Evolutionary conservation across 2,329 filamentous ascomycete genomes (phyloP).

Genomic region (Aotearoamyces nothofagi): DNA sequence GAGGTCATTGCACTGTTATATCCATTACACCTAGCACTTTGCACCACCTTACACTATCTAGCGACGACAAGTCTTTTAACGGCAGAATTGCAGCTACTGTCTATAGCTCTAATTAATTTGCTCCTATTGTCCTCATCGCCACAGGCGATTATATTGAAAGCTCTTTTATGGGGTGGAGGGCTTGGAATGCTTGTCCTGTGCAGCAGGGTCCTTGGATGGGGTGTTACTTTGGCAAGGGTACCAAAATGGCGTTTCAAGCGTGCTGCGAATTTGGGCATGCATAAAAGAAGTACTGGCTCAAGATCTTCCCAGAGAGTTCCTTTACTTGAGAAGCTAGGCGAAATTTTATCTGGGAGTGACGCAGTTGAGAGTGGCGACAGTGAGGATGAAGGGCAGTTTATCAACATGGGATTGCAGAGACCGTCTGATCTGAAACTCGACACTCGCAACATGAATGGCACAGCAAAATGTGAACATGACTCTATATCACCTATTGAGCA

Average conservation of each 20-base stretch:
- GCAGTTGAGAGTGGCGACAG: constrained; percentile 10
- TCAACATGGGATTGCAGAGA: not conserved
- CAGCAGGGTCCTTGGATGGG: constrained; percentile 63
- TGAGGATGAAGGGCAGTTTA: constrained; percentile 5
- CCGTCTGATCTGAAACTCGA: constrained; percentile 6
- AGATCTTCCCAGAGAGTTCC: constrained; percentile 5
- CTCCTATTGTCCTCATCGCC: constrained; percentile 65
- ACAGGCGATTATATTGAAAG: constrained; percentile 73
- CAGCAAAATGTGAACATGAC: constrained; percentile 9
- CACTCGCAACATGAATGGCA: constrained; percentile 3
- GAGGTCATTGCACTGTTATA: constrained; percentile 44
- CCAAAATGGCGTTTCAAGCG: constrained; percentile 81
- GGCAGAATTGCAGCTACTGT: constrained; percentile 78
- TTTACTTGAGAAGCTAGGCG: constrained; percentile 7
- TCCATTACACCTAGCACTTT: constrained; percentile 67
- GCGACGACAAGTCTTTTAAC: constrained; percentile 80
- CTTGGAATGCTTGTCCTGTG: constrained; percentile 60
- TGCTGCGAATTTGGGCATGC: constrained; percentile 14
- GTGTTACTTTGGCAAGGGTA: constrained; percentile 71
- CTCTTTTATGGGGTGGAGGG: constrained; percentile 74
- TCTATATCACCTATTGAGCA: constrained; percentile 12
- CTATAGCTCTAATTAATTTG: constrained; percentile 68
- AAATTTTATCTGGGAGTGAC: constrained; percentile 9
- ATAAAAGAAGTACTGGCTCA: not conserved
- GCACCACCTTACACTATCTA: constrained; percentile 59